Conservation (phyloP, 176 grass and related monocot species). For the Hyparrhenia diplandra region DNA sequence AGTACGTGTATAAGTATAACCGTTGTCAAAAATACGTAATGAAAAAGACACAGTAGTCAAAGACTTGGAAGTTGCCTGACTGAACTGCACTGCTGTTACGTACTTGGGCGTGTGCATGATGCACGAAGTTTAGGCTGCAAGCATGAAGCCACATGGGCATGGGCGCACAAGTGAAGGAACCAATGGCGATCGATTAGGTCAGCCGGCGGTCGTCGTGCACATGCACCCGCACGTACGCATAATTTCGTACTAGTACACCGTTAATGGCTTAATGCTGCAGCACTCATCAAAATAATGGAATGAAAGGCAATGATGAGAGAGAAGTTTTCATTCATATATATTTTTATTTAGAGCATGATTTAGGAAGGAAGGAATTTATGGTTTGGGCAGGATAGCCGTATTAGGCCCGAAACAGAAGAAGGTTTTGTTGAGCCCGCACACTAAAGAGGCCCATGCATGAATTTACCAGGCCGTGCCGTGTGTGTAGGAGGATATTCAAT, state of each 20-base stretch:
- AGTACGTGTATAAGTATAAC: too few species aligned
- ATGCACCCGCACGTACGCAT: not conserved
- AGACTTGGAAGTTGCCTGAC: not conserved
- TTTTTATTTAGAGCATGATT: too few species aligned
- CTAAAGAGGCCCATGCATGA: too few species aligned
- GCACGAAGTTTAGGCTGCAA: not conserved
- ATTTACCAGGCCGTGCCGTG: not conserved
- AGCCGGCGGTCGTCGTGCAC: not conserved
- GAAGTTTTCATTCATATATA: too few species aligned
- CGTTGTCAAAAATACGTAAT: too few species aligned
- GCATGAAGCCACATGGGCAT: conserved; percentile 1
- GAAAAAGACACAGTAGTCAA: too few species aligned
- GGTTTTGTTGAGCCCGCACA: too few species aligned
- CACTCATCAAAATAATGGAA: not conserved
- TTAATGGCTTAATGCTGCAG: not conserved
- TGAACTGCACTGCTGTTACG: not conserved
- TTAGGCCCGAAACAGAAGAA: too few species aligned
- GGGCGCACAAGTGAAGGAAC: not conserved
- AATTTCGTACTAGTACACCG: not conserved
- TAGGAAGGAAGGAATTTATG: too few species aligned
- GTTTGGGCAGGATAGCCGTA: too few species aligned
- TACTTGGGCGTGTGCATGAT: not conserved
- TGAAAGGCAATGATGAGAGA: too few species aligned
- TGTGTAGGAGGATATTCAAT: too few species aligned
- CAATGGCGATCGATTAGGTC: not conserved